Conservation (phyloP, 805 yeast genomes). For the Wickerhamomyces strasburgensis region DNA sequence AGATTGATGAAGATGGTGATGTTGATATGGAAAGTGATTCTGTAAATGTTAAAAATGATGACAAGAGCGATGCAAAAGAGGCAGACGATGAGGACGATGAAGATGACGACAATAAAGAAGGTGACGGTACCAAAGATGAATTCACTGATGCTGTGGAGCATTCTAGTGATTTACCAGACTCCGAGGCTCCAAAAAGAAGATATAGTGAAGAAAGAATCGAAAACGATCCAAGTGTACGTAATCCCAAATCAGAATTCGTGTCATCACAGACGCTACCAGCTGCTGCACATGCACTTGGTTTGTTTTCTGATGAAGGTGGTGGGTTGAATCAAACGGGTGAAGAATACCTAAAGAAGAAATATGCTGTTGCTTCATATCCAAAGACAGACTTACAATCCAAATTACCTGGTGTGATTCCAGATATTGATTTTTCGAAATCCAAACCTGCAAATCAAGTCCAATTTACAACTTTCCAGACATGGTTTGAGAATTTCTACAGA, state of each 20-base stretch:
- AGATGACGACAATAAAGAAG: constrained; percentile 1
- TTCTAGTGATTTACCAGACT: background rate
- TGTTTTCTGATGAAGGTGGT: constrained; percentile 53
- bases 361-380: constrained; percentile 90
- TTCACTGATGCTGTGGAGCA: constrained; percentile 17
- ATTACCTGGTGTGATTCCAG: constrained; percentile 86
- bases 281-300: constrained; percentile 58
- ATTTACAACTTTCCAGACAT: constrained; percentile 79
- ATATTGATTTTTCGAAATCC: constrained; percentile 74
- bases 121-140: constrained; percentile 8
- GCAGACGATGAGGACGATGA: background rate
- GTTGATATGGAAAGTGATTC: constrained; percentile 1
- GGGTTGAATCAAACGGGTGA: constrained; percentile 64
- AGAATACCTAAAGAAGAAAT: constrained; percentile 68
- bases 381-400: constrained; percentile 64
- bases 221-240: constrained; percentile 55
- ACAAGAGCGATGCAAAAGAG: background rate
- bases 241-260: constrained; percentile 75
- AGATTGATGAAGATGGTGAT: constrained; percentile 4
- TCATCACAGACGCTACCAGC: constrained; percentile 63
- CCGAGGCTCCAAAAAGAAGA: constrained; percentile 9
- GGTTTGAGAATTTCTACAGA: constrained; percentile 81
- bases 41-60: background rate
- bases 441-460: constrained; percentile 91
- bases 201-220: constrained; percentile 30